phyloP scores from a whole-genome alignment of 305 asterid species.

The Ruellia speciosa region DNA sequence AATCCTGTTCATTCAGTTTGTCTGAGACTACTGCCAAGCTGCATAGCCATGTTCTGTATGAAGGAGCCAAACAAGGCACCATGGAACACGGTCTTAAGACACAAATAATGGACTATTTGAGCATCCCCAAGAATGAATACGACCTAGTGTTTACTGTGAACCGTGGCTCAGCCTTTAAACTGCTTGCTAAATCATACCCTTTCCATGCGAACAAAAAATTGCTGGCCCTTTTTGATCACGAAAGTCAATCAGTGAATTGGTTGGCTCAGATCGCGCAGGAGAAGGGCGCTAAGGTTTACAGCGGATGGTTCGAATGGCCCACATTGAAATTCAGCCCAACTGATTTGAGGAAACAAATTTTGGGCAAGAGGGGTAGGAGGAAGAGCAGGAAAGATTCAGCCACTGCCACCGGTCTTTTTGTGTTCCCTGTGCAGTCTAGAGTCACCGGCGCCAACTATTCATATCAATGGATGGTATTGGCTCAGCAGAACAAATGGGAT shows the following conservation, averaged over 20 bases:
- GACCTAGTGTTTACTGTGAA: slow-evolving; percentile 95
- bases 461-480: slow-evolving; percentile 97
- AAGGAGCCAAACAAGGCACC: slow-evolving; percentile 77
- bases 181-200: slow-evolving; percentile 89
- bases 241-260: slow-evolving; percentile 90
- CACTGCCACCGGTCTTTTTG: slow-evolving; percentile 79
- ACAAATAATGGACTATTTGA: slow-evolving; percentile 82
- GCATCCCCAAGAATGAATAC: slow-evolving; percentile 90
- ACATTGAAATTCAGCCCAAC: slow-evolving; percentile 85
- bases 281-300: slow-evolving; percentile 90
- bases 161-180: slow-evolving; percentile 84
- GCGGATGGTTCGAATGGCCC: slow-evolving; percentile 99
- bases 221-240: slow-evolving; percentile 95
- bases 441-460: slow-evolving; percentile 94
- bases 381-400: slow-evolving; percentile 85
- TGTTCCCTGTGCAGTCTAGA: slow-evolving; percentile 92
- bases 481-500: slow-evolving; percentile 98
- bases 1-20: slow-evolving; percentile 76
- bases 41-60: slow-evolving; percentile 87
- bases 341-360: slow-evolving; percentile 74
- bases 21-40: slow-evolving; percentile 90
- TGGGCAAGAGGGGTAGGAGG: slow-evolving; percentile 58
- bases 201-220: slow-evolving; percentile 74
- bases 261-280: slow-evolving; percentile 86
- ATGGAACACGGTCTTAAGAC: slow-evolving; percentile 77